Evolutionary conservation across 2,329 filamentous ascomycete genomes (phyloP).

Genomic region (Aspergillus aculeatinus): DNA sequence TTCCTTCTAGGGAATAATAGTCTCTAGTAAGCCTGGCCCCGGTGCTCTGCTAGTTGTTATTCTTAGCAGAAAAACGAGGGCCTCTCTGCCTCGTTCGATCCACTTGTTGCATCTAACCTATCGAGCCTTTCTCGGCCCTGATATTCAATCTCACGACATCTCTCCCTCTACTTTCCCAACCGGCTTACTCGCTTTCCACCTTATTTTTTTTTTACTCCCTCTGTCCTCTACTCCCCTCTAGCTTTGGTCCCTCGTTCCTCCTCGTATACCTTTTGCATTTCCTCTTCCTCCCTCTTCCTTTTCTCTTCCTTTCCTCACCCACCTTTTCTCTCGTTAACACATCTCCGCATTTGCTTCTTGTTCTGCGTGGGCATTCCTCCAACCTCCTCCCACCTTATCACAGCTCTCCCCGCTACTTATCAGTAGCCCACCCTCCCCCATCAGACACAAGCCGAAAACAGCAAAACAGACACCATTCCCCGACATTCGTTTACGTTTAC

Average conservation of each 20-base stretch:
- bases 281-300: background rate
- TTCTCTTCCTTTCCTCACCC: background rate
- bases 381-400: background rate
- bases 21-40: background rate
- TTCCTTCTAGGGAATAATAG: background rate
- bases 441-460: background rate
- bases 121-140: background rate
- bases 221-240: background rate
- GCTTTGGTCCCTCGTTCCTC: background rate
- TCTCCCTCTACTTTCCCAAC: background rate
- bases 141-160: background rate
- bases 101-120: background rate
- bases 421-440: background rate
- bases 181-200: background rate
- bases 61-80: background rate
- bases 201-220: background rate
- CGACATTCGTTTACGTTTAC: background rate
- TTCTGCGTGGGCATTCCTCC: background rate
- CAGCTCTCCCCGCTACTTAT: background rate
- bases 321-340: background rate
- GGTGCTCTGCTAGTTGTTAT: background rate
- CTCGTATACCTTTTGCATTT: background rate
- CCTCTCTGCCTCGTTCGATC: background rate
- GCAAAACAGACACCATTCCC: background rate
- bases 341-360: background rate